phyloP scores from a whole-genome alignment of 495 filamentous ascomycete genomes.

The Bacidia gigantensis region DNA sequence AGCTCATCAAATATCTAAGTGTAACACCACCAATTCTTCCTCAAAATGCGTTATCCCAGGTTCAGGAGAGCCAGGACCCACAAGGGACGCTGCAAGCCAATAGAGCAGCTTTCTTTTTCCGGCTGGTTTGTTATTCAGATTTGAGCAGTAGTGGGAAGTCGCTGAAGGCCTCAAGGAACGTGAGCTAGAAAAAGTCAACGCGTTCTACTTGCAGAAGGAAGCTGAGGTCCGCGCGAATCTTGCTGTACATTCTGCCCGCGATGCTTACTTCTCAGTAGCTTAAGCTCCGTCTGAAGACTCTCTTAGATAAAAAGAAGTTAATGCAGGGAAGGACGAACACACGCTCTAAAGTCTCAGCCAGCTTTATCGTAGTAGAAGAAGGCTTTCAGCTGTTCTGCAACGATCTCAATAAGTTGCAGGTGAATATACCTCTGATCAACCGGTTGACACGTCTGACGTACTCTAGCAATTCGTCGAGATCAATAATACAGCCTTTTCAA shows the following conservation, averaged over 20 bases:
- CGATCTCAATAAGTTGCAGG: slow-evolving; percentile 85
- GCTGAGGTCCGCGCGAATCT: slow-evolving; percentile 63
- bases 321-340: slow-evolving; percentile 61
- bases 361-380: slow-evolving; percentile 86
- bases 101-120: slow-evolving; percentile 97
- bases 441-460: neutral
- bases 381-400: slow-evolving; percentile 94
- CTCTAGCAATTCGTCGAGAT: slow-evolving; percentile 87
- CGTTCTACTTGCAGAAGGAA: slow-evolving; percentile 95
- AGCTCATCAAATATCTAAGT: slow-evolving; percentile 98
- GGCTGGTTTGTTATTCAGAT: slow-evolving; percentile 48
- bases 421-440: neutral
- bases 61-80: slow-evolving; percentile 46
- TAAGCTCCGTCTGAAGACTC: slow-evolving; percentile 75
- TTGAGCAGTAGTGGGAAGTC: neutral
- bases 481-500: slow-evolving; percentile 93
- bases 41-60: slow-evolving; percentile 46
- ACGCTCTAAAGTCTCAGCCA: slow-evolving; percentile 72
- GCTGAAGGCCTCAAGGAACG: slow-evolving; percentile 50
- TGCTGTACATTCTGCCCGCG: neutral
- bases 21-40: slow-evolving; percentile 71
- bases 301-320: slow-evolving; percentile 86
- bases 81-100: slow-evolving; percentile 90
- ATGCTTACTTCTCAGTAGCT: slow-evolving; percentile 42
- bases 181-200: slow-evolving; percentile 96